Percentiles rank a stretch among this genome's conserved stretches.
Conservation (phyloP, 768 basidiomycete genomes). For the Lyophyllum shimeji region DNA sequence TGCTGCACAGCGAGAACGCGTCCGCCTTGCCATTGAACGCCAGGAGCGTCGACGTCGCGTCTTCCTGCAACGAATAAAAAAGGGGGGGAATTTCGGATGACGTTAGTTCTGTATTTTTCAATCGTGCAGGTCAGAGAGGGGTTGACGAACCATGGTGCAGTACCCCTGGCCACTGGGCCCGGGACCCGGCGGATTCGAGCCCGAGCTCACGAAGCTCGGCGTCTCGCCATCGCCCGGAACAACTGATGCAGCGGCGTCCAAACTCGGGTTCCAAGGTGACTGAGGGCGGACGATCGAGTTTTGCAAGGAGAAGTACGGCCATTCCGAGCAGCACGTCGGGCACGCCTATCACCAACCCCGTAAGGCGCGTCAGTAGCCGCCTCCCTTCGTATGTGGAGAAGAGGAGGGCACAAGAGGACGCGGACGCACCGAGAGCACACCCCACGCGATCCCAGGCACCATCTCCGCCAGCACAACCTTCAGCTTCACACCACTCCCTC, state of each 20-base stretch:
- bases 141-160: constrained; percentile 34
- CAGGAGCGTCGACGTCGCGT: constrained; percentile 28
- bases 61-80: constrained; percentile 18
- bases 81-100: not conserved
- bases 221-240: constrained; percentile 39
- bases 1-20: constrained; percentile 42
- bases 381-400: no score
- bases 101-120: not conserved
- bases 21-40: constrained; percentile 40
- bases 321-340: constrained; percentile 41
- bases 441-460: constrained; percentile 38
- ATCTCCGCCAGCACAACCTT: constrained; percentile 38
- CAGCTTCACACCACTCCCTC: constrained; percentile 24
- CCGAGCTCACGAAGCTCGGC: constrained; percentile 43
- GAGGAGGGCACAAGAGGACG: not conserved
- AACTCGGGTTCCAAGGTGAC: constrained; percentile 34
- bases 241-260: constrained; percentile 39
- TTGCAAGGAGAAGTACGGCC: constrained; percentile 36
- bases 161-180: constrained; percentile 40
- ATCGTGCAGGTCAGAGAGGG: no score
- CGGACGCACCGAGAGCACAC: constrained; percentile 34
- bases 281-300: constrained; percentile 41
- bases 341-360: constrained; percentile 37
- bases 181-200: constrained; percentile 42
- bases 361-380: not conserved